These are phyloP conservation scores for Erysimum cheiranthoides DNA, from an alignment of 345 rosid species.

Conservation along the genomic window DNA sequence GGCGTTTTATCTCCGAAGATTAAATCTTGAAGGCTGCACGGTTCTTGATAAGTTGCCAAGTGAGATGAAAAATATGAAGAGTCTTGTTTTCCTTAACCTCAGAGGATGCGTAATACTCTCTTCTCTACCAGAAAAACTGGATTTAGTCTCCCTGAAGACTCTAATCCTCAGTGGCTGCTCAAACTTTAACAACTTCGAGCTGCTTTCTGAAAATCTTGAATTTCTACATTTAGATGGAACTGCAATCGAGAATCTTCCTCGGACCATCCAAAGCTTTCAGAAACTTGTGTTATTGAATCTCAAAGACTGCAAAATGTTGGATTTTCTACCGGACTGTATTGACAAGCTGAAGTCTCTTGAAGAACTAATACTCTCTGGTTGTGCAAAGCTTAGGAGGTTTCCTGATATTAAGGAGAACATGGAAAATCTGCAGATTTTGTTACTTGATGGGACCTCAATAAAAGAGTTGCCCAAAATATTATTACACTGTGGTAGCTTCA, in stretches of 20 bases:
- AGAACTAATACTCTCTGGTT: slow-evolving; percentile 26
- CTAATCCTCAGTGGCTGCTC: slow-evolving; percentile 33
- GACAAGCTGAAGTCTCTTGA: slow-evolving; percentile 20
- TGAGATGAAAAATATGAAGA: slow-evolving; percentile 3
- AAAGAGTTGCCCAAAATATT: neutral
- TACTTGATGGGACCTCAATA: neutral
- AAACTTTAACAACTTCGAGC: slow-evolving; percentile 20
- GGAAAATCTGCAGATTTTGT: slow-evolving; percentile 3
- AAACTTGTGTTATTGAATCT: slow-evolving; percentile 2
- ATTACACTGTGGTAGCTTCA: neutral
- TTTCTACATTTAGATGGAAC: slow-evolving; percentile 20
- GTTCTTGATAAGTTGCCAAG: neutral
- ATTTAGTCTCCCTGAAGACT: neutral
- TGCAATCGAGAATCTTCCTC: slow-evolving; percentile 18
- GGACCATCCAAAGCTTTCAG: neutral
- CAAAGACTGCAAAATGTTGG: neutral
- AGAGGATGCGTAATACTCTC: slow-evolving; percentile 18
- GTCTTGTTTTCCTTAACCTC: slow-evolving; percentile 21
- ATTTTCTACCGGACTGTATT: neutral
- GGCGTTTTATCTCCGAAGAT: slow-evolving; percentile 13
- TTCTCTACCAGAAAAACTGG: neutral
- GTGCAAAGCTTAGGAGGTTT: neutral
- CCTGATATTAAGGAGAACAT: neutral
- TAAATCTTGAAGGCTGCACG: slow-evolving; percentile 28
- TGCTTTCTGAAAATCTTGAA: neutral